A percentile compares a stretch with the other conserved stretches of the same genome.
Conservation (phyloP, 176 grass and related monocot species). For the Oryza punctata region DNA sequence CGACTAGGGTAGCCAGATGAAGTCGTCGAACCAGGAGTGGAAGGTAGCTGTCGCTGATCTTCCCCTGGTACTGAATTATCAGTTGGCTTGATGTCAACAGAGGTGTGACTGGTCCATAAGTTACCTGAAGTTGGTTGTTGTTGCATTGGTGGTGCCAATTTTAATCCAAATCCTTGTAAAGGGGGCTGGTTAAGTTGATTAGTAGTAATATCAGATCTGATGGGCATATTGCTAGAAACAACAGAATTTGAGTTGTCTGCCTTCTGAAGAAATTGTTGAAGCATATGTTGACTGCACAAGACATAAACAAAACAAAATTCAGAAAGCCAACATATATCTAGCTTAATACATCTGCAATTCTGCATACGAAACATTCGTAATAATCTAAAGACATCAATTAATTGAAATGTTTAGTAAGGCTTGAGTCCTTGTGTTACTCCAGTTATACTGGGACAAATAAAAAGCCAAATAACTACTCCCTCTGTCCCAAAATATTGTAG, state of each 20-base stretch:
- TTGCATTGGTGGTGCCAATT: slow-evolving; percentile 74
- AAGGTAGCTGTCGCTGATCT: slow-evolving; percentile 44
- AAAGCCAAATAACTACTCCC: neutral
- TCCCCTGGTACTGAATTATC: slow-evolving; percentile 41
- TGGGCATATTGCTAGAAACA: slow-evolving; percentile 41
- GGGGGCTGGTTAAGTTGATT: slow-evolving; percentile 57
- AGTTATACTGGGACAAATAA: neutral
- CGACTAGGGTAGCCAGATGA: slow-evolving; percentile 39
- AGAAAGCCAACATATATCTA: slow-evolving; percentile 12
- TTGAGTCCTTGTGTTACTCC: neutral
- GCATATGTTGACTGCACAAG: slow-evolving; percentile 86
- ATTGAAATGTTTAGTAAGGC: neutral
- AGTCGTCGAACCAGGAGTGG: slow-evolving; percentile 46
- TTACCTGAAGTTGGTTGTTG: slow-evolving; percentile 47
- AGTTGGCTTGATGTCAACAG: slow-evolving; percentile 55
- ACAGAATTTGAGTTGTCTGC: slow-evolving; percentile 65
- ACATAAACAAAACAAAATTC: neutral
- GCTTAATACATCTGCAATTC: neutral
- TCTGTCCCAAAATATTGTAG: neutral
- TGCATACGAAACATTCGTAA: neutral
- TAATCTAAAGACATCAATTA: neutral
- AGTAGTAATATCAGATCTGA: slow-evolving; percentile 43
- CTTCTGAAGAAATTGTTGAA: slow-evolving; percentile 83
- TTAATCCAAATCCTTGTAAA: slow-evolving; percentile 72
- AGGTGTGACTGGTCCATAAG: slow-evolving; percentile 51